phyloP scores from a whole-genome alignment of 495 filamentous ascomycete species.

The Penicillium longicatenatum region DNA sequence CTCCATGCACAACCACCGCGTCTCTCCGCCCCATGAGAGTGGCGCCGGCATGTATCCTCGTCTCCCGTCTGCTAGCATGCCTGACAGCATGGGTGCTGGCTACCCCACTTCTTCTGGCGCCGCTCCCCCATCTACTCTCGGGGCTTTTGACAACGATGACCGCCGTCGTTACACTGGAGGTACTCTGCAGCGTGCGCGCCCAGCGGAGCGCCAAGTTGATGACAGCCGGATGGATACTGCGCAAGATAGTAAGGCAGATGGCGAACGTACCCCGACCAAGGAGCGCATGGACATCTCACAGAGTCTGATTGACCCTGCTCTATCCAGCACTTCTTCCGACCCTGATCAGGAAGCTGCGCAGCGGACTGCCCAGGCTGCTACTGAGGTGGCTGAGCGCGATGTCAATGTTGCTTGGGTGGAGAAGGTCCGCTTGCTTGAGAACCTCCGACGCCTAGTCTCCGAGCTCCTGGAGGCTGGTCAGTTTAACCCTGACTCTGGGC shows the following conservation, averaged over 20 bases:
- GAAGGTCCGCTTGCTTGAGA: slow-evolving; percentile 79
- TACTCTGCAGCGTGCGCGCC: slow-evolving; percentile 73
- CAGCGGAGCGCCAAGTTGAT: slow-evolving; percentile 39
- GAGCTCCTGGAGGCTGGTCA: slow-evolving; percentile 64
- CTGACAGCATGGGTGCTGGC: slow-evolving; percentile 52
- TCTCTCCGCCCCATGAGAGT: slow-evolving; percentile 66
- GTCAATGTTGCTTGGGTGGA: slow-evolving; percentile 78
- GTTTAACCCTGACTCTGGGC: slow-evolving; percentile 49
- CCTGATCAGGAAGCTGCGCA: slow-evolving; percentile 45
- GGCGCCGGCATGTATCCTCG: slow-evolving; percentile 78
- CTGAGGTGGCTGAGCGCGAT: slow-evolving; percentile 48
- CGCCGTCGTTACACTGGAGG: slow-evolving; percentile 87
- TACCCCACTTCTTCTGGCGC: slow-evolving; percentile 66
- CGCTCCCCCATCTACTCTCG: slow-evolving; percentile 74
- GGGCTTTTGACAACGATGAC: slow-evolving; percentile 76
- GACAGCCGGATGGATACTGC: slow-evolving; percentile 57
- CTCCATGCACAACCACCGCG: slow-evolving; percentile 57
- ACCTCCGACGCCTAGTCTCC: slow-evolving; percentile 66
- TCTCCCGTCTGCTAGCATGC: slow-evolving; percentile 71
- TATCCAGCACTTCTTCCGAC: slow-evolving; percentile 38
- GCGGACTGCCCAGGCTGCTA: slow-evolving; percentile 47
- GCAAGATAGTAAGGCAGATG: slow-evolving; percentile 49
- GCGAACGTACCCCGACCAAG: slow-evolving; percentile 48
- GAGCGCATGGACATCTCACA: slow-evolving; percentile 44
- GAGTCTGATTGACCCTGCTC: slow-evolving; percentile 57